Conservation (phyloP, 257 asterid genomes). For the Linderniella brevidens region DNA sequence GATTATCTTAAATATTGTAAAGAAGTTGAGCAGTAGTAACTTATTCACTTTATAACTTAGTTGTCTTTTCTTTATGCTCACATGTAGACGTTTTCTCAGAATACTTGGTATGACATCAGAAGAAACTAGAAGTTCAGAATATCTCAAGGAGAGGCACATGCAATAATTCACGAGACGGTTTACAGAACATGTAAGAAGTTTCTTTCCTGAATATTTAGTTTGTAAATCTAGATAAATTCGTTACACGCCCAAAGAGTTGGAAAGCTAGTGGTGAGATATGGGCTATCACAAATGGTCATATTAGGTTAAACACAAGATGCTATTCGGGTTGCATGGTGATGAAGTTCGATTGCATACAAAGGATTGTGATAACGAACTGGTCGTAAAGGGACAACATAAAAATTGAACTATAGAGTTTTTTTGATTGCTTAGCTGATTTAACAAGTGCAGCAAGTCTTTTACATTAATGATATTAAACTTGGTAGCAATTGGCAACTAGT, state of each 20-base stretch:
- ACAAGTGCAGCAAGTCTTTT: constrained; percentile 4
- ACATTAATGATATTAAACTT: not conserved
- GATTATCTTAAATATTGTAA: not conserved
- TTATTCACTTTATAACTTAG: too few species aligned
- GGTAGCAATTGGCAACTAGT: not conserved
- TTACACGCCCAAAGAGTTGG: not conserved
- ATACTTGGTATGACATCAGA: not conserved
- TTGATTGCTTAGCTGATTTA: not conserved
- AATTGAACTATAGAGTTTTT: not conserved
- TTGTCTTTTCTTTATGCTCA: not conserved
- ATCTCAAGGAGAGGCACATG: not conserved
- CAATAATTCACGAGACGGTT: not conserved
- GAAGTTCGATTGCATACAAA: constrained; percentile 6
- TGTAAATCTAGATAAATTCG: not conserved
- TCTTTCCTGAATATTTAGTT: not conserved
- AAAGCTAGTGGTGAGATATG: not conserved
- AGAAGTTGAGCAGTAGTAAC: not conserved
- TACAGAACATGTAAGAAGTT: too few species aligned
- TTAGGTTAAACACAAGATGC: not conserved
- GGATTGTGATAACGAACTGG: constrained; percentile 1
- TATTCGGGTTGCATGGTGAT: constrained; percentile 1
- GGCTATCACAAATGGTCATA: constrained; percentile 5
- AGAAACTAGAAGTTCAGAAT: not conserved
- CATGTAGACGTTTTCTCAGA: not conserved
- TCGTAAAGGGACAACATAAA: constrained; percentile 4